Evolutionary conservation across 345 rosid species (phyloP).

Genomic region (Salix udensis): DNA sequence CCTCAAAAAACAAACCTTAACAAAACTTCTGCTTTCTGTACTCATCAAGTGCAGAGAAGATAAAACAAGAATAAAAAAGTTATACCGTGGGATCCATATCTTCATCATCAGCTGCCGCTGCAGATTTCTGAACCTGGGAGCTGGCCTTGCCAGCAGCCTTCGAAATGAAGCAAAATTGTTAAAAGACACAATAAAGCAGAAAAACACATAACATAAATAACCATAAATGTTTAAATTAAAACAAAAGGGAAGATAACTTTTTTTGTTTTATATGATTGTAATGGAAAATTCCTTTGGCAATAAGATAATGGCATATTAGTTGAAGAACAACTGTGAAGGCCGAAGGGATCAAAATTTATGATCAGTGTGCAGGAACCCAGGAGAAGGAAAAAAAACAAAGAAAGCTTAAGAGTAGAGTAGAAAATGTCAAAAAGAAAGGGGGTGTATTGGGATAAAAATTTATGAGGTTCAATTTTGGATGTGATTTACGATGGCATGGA

Average conservation of each 20-base stretch:
- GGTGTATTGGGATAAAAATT: no score
- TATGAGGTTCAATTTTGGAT: no score
- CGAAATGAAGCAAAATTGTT: background rate
- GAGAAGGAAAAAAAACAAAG: background rate
- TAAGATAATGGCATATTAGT: no score
- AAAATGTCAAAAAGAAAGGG: no score
- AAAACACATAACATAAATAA: background rate
- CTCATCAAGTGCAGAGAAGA: background rate
- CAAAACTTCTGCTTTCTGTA: background rate
- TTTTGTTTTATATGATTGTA: no score
- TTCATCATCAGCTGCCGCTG: slow-evolving; percentile 70
- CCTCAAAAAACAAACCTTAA: background rate
- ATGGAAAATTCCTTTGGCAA: no score
- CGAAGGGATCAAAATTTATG: no score
- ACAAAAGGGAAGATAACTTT: background rate
- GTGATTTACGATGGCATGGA: no score
- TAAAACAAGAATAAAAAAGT: background rate
- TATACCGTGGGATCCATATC: slow-evolving; percentile 94
- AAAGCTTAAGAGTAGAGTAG: background rate
- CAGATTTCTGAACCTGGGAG: slow-evolving; percentile 13
- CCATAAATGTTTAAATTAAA: background rate
- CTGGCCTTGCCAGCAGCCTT: slow-evolving; percentile 44
- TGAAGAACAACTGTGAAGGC: no score
- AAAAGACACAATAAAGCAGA: background rate
- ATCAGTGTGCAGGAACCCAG: no score